These are phyloP conservation scores for Phragmites australis DNA, from an alignment of 176 grass and related monocot genomes.

Conservation along the genomic window DNA sequence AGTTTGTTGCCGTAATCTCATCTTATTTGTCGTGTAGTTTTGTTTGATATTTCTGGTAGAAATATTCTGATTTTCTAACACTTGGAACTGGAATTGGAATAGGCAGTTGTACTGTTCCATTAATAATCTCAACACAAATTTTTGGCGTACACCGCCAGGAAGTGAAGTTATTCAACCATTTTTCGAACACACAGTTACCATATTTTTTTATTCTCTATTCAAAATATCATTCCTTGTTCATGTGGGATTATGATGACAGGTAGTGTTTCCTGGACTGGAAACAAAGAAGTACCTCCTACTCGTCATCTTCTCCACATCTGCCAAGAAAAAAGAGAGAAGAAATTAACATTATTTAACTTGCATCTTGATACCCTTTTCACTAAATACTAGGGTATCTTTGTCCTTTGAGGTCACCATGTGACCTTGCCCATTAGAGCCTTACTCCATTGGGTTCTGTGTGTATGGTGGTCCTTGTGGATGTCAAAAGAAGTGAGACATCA, in stretches of 20 bases:
- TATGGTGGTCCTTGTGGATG: conserved; percentile 33
- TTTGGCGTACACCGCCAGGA: not conserved
- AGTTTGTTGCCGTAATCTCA: not conserved
- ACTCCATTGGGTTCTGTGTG: conserved; percentile 33
- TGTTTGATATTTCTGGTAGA: not conserved
- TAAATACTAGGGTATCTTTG: conserved; percentile 29
- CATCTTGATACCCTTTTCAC: conserved; percentile 6
- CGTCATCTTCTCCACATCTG: conserved; percentile 28
- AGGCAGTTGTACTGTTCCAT: conserved; percentile 44
- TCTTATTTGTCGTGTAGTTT: conserved; percentile 3
- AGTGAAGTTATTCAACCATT: not conserved
- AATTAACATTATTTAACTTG: not conserved
- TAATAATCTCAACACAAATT: conserved; percentile 3
- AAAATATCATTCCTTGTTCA: not conserved
- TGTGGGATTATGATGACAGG: conserved; percentile 35
- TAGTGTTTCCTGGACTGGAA: conserved; percentile 39
- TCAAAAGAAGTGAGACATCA: conserved; percentile 30
- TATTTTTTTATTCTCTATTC: not conserved
- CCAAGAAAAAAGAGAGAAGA: not conserved
- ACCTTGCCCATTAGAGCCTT: conserved; percentile 32
- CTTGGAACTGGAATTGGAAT: not conserved
- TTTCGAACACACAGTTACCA: not conserved
- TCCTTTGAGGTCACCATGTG: conserved; percentile 36
- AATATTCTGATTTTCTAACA: not conserved
- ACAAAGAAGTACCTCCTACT: conserved; percentile 28